Base-by-base conservation (phyloP, 345 rosid genomes). In the Punica granatum region DNA sequence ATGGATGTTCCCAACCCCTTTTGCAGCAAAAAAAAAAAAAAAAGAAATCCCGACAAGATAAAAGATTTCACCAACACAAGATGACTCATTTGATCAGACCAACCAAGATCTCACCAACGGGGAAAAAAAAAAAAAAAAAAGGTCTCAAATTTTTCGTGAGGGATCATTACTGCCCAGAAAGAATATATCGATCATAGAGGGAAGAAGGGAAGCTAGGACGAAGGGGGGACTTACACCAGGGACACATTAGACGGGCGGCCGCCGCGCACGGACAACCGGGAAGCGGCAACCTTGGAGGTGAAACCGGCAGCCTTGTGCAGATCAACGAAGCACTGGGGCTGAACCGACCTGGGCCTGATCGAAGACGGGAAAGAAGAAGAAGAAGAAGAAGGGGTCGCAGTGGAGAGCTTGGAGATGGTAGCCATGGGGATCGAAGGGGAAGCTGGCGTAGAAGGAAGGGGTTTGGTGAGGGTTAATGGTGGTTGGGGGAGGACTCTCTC, bases 371-470 rank as follows among this genome's bases (percentile, higher is more conserved):
- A 36, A 2, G 63, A 25, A 37, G 80, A 73, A 2, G 63, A 25
- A 37, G 80, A 73, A 48, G 84, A 67, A 1, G 82, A 65, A 7
- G 83, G 78, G 67, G 33, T 59, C 21, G 87, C 80, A 59, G 65
- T 75, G 4, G 91, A 76, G 60, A 89, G 90, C 83, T 83, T 90
- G 67, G 96, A 90, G 77, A 89, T 78, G 80, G 96, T 84, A 16
- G 96, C 89, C 97, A 93, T 85, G 44, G 59, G 64, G 8, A 65
- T 15, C 31, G 1, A 67, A 65, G 64, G 7, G 61, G 11, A 16
- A 0, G 66, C 39, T 62, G 21, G 36, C 30, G 36, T 37, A 31
- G 8, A 4, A 3, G 1, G 42, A 44, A 14, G 63, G 23, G 46
- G 79, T 69, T 73, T 33, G 73, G 67, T 36, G 58, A 44, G 60